Percentiles rank a stretch among this genome's conserved stretches.
These are phyloP conservation scores for Spergularia azorica DNA, from an alignment of 179 eudicot genomes.

Conservation along the genomic window DNA sequence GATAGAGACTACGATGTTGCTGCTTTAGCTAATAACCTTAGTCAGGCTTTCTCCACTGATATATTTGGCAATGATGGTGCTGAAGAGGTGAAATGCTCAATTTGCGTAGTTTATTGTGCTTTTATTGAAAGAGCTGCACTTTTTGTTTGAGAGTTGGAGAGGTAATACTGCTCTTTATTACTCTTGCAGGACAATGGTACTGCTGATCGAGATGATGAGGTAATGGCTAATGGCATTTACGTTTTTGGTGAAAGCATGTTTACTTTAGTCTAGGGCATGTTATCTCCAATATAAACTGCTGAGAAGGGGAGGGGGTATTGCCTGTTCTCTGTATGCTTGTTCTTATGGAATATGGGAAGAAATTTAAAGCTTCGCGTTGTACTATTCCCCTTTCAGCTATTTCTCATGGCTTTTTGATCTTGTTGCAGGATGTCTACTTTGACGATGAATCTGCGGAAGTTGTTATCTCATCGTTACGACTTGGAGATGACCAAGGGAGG, in stretches of 20 bases:
- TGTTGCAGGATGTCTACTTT: constrained; percentile 86
- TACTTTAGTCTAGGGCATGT: not conserved
- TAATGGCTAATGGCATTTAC: constrained; percentile 28
- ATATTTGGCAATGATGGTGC: constrained; percentile 66
- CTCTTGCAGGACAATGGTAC: constrained; percentile 66
- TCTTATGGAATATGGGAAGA: not conserved
- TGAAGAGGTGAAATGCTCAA: constrained; percentile 55
- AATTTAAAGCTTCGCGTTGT: not conserved
- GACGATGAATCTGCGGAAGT: constrained; percentile 99
- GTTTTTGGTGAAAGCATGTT: not conserved
- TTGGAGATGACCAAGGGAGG: constrained; percentile 99
- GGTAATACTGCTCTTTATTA: constrained; percentile 6
- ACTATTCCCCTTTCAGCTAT: not conserved
- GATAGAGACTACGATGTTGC: constrained; percentile 97
- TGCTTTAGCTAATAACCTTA: constrained; percentile 81
- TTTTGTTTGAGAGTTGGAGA: not conserved
- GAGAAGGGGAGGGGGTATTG: not conserved
- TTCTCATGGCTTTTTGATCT: constrained; percentile 17
- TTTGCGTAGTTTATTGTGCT: constrained; percentile 8
- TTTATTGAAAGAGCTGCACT: not conserved
- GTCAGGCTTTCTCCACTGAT: constrained; percentile 78
- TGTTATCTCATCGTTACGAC: constrained; percentile 89
- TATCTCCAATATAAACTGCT: not conserved
- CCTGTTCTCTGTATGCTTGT: not conserved
- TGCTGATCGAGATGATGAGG: constrained; percentile 88